These are phyloP conservation scores for Cochlearia excelsa DNA, from an alignment of 345 rosid genomes.

Conservation along the genomic window DNA sequence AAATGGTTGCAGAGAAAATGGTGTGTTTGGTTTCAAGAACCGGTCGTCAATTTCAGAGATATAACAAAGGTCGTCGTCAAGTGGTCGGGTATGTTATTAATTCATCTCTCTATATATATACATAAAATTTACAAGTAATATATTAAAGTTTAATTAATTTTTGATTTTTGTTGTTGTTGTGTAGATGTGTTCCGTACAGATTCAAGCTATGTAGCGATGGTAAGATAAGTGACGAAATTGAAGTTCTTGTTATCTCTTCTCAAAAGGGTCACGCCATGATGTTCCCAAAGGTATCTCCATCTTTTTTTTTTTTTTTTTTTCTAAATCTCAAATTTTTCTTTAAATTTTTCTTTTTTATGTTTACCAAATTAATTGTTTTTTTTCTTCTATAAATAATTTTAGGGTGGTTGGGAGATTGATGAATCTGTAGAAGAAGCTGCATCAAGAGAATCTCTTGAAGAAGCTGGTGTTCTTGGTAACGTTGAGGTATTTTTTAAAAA, in stretches of 20 bases:
- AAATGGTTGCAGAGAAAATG: conserved; percentile 40
- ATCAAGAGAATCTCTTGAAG: conserved; percentile 73
- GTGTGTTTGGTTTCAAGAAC: conserved; percentile 68
- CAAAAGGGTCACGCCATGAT: conserved; percentile 77
- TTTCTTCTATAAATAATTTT: background rate
- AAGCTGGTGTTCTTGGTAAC: conserved; percentile 83
- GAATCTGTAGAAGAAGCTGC: conserved; percentile 87
- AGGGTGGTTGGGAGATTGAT: conserved; percentile 98
- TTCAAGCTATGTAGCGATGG: conserved; percentile 45
- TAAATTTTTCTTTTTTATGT: too few species aligned
- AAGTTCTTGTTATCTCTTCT: conserved; percentile 73
- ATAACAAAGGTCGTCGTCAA: conserved; percentile 80
- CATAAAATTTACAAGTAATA: background rate
- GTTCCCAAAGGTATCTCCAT: conserved; percentile 72
- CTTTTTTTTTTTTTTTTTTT: background rate
- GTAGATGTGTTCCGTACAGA: conserved; percentile 87
- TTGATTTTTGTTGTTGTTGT: background rate
- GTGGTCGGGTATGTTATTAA: conserved; percentile 64
- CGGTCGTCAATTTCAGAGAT: conserved; percentile 73
- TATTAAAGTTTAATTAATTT: too few species aligned
- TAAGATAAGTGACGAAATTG: conserved; percentile 44
- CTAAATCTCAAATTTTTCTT: too few species aligned
- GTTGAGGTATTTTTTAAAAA: conserved; percentile 50
- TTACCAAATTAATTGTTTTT: background rate
- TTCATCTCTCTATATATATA: conserved; percentile 19